Base-by-base conservation (phyloP, 768 basidiomycete species). In the Psilocybe tampanensis region DNA sequence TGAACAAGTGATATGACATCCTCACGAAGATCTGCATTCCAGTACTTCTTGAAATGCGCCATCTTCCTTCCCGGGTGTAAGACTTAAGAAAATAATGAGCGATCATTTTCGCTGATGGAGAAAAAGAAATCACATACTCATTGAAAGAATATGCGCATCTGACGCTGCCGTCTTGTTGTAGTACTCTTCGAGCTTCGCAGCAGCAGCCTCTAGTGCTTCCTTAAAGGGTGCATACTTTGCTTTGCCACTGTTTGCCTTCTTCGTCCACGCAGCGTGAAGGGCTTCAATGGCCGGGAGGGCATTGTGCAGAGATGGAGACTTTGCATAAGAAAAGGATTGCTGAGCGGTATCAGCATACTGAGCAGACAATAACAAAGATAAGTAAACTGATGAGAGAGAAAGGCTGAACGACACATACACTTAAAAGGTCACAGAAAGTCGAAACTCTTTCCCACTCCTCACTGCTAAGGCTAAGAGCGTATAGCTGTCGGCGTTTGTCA, bases 111-210 rank as follows among this genome's bases (percentile, higher is more conserved):
- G n/a, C n/a, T 19, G 41, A 33, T 23, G 8, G 24, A 21, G 1
- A 29, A 21, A 24, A 44, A 33, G 47, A 5, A 41, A 29, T 23
- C 52, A 50, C 61, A 18, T 59, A 66, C 66, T 42, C 64, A 69
- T 69, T 8, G 60, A 55, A 32, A 72, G 62, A 15, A 66, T 68
- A 51, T 68, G 68, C 5, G 66, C 68, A 56, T 67, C 61, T 0
- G 69, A 72, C n/a, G 58, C 58, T 0, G 67, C 57, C 3, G 67
- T 69, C 43, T 61, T 65, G 17, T 63, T 22, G 50, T 72, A 72
- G 45, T 72, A 68, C 22, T 66, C 62, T 22, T 59, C 54, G 21
- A 71, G 60, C 49, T 71, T 71, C 1, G 2, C 36, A 45, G 57
- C 42, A 2, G 54, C 69, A 9, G 60, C 60, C 5, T 56, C 34